Evolutionary conservation across 2,329 filamentous ascomycete species (phyloP).

Genomic region (Cadophora luteo-olivacea): DNA sequence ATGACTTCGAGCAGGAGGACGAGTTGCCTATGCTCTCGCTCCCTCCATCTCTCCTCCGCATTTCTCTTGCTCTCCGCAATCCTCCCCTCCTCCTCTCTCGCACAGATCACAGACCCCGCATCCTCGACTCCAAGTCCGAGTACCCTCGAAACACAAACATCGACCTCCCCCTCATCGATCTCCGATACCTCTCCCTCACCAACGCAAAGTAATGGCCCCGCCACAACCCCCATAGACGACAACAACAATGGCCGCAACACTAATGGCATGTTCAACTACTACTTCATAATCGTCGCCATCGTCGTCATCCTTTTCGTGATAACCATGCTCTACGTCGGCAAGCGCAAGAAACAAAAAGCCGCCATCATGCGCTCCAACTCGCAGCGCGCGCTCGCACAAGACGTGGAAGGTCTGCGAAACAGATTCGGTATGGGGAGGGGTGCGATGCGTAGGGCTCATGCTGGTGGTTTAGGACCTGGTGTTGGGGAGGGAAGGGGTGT

Average conservation of each 20-base stretch:
- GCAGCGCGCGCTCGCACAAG: slow-evolving; percentile 44
- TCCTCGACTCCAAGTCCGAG: slow-evolving; percentile 13
- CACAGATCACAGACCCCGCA: slow-evolving; percentile 32
- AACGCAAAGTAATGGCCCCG: slow-evolving; percentile 11
- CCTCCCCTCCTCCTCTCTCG: slow-evolving; percentile 35
- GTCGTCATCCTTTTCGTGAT: slow-evolving; percentile 51
- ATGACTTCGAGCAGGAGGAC: slow-evolving; percentile 29
- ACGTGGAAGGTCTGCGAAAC: slow-evolving; percentile 36
- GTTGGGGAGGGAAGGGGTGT: neutral
- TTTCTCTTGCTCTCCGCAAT: slow-evolving; percentile 38
- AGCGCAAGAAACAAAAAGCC: slow-evolving; percentile 43
- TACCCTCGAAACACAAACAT: slow-evolving; percentile 24
- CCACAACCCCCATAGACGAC: slow-evolving; percentile 17
- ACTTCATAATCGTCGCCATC: slow-evolving; percentile 56
- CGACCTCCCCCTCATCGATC: slow-evolving; percentile 18
- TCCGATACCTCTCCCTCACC: slow-evolving; percentile 12
- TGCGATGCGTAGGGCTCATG: slow-evolving; percentile 21
- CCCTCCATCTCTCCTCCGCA: slow-evolving; percentile 31
- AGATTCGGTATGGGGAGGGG: slow-evolving; percentile 31
- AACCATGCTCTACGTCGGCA: slow-evolving; percentile 53
- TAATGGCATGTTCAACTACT: slow-evolving; percentile 62
- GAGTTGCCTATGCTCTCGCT: slow-evolving; percentile 33
- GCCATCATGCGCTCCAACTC: slow-evolving; percentile 27
- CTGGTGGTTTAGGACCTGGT: neutral
- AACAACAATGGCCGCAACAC: slow-evolving; percentile 43